Base-by-base conservation (phyloP, 2,329 filamentous ascomycete species). In the Fusarium austroafricanum region DNA sequence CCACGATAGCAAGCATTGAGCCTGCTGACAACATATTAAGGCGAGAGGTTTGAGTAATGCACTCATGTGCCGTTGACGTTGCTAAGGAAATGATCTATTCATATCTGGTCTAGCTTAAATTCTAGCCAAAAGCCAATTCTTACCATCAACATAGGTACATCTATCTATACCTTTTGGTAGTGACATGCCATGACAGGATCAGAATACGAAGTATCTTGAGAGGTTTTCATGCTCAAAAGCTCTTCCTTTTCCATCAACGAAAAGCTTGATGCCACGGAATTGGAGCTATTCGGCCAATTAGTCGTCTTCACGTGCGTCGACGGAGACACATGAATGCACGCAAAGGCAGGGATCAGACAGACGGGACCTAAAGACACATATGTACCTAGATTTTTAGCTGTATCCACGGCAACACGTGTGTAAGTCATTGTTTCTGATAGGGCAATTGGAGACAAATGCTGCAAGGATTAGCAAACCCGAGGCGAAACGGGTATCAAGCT, bases 371-470 rank as follows among this genome's bases (percentile, higher is more conserved):
- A 61, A 54, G 38, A 61, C 42, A 66, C 65, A 66, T 45, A 66
- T 65, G 66, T 46, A 62, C 53, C 66, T 65, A 55, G 51, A 57
- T 56, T 60, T n/a, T 46, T 43, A 58, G 57, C 20, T 50, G 31
- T 49, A 49, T 47, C 35, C 50, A 56, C 44, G 28, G 52, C 50
- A 43, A 58, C 67, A 69, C 67, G 67, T 69, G 67, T 67, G 37
- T 43, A 56, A 57, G 62, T 45, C 35, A 35, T 38, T n/a, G 57
- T 14, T 15, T 46, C 35, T 69, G 67, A 69, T 69, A 69, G 67
- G 67, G n/a, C 62, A 69, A 70, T 67, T 63, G 21, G 28, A 43
- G 40, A 37, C 33, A 21, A 23, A 21, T 21, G n/a, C 21, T 47
- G 18, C 18, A 59, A 38, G 43, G 21, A 33, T 31, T 43, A 55